Evolutionary conservation across 108 stramenopile species (phyloP), one percentile per base, ranked within the genome.

Genomic region (Fistulifera pelliculosa): DNA sequence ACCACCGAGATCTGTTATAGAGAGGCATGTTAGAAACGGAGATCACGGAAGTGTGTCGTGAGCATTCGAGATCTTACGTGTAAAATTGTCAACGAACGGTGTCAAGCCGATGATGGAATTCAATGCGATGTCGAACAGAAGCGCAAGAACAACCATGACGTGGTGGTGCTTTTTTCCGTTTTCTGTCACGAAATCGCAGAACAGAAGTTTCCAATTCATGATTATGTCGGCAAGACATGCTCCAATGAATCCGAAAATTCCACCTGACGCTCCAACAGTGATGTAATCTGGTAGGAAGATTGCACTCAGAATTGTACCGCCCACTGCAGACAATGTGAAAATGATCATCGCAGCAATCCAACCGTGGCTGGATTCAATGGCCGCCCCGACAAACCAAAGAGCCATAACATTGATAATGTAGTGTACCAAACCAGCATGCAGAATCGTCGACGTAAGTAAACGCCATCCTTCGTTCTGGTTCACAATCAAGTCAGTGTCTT

Each of bases 401-500:
- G 85, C 93, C 5, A 93, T 44, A 84, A 95, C 88, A 54, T 98
- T 98, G 52, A 93, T 58, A 22, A 94, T 16, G 56, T 82, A 90
- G 64, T 98, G 97, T 0, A 98, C 82, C 26, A 98, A 49, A 21
- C 97, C 97, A n/a, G 94, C 95, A 73, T 98, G 97, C 19, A 98
- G 75, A 50, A 96, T 71, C 58, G 94, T 88, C 1, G 95, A 76
- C 10, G 89, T 87, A 18, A 83, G 58, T 16, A 97, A 49, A 12
- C 94, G 56, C 81, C 80, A 91, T 18, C 67, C 79, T 54, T 95
- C 83, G 26, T 77, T 62, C 31, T 89, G 74, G 25, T 87, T 66
- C n/a, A 95, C 83, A 62, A 97, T 96, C 38, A 89, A 52, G 52
- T 76, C 69, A 1, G 90, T 76, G 60, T 87, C 74, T 65, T 94